Evolutionary conservation across 371 early-diverging fungal species (phyloP), one percentile per base, ranked within the genome.

Genomic region (Dinochytrium kinnereticum): DNA sequence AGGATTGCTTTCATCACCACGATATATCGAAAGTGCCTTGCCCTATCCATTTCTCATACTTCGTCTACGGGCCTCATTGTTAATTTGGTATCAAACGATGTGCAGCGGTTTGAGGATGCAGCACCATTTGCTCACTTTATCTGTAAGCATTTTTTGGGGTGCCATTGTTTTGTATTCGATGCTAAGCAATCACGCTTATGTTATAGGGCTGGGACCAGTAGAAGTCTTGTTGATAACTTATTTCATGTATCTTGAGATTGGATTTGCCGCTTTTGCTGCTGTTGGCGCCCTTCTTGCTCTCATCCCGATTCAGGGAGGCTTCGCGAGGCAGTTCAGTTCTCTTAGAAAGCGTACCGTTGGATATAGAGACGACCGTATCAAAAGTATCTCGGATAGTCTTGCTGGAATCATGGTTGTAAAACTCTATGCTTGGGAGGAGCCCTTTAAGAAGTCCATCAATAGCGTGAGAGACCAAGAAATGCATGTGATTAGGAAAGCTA

Each of bases 371-470:
- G 82, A 84, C 1, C 77, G 86, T 26, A 81, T 88, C 71, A 80
- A 81, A 53, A 77, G 64, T 34, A 49, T 85, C 31, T 73, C 79
- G 1, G 88, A 89, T 66, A 76, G 77, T 64, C 55, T 88, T 0
- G 69, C 78, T 15, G 84, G 86, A 3, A 85, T 89, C 51, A 72
- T 78, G 36, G 77, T 85, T 1, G 84, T 89, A 40, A 86, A 85
- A 59, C 51, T 77, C 49, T 76, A 77, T 57, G 77, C 75, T 2
- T 80, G 80, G 78, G 80, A 80, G 55, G 44, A 51, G 36, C 70
- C 78, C 0, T 80, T 80, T 44, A 40, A 38, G 31, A 38, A 75
- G 21, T 61, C 31, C 21, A 76, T 80, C 70, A 73, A 75, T 57
- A 30, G 33, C 5, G 17, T 72, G 51, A 51, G 80, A 17, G 74